phyloP scores from a whole-genome alignment of 352 stramenopile species.

The Pythium vanterpoolii region DNA sequence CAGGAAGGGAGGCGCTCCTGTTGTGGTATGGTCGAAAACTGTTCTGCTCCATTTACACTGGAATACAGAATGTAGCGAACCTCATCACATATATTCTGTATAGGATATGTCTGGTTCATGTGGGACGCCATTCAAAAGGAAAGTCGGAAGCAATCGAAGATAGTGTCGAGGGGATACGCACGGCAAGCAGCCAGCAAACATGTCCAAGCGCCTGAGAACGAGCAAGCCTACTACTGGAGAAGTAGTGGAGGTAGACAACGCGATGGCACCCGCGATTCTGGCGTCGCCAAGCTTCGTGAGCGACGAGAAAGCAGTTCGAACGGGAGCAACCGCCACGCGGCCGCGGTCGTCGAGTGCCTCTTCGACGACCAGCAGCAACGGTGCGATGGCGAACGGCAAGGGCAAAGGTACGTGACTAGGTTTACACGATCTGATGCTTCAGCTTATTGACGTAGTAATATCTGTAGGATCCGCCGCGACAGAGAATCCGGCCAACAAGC shows the following conservation, averaged over 20 bases:
- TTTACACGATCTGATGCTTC: neutral
- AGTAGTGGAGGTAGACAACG: conserved; percentile 6
- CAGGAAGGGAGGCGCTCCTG: neutral
- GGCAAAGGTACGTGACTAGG: conserved; percentile 9
- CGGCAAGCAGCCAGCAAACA: conserved; percentile 17
- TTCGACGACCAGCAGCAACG: conserved; percentile 1
- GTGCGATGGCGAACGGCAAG: conserved; percentile 1
- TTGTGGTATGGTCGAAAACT: conserved; percentile 10
- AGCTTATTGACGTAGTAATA: neutral
- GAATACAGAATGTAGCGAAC: conserved; percentile 16
- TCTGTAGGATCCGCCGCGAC: neutral
- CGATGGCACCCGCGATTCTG: conserved; percentile 62
- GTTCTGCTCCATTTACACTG: conserved; percentile 4
- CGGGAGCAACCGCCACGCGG: conserved; percentile 3
- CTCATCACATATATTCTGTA: conserved; percentile 9
- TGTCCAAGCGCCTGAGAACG: conserved; percentile 69
- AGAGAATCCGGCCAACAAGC: conserved; percentile 39
- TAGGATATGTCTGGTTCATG: conserved; percentile 18
- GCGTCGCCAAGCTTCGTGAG: conserved; percentile 25
- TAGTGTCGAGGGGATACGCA: neutral
- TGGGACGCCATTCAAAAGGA: conserved; percentile 27
- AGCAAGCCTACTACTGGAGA: conserved; percentile 20
- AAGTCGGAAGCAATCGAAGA: conserved; percentile 7
- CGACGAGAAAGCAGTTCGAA: conserved; percentile 4
- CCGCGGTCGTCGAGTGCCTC: conserved; percentile 7